Percentiles rank a stretch among this genome's conserved stretches.
These are phyloP conservation scores for Phaeosphaeriaceae sp. DNA, from an alignment of 2,329 filamentous ascomycete species.

Conservation along the genomic window DNA sequence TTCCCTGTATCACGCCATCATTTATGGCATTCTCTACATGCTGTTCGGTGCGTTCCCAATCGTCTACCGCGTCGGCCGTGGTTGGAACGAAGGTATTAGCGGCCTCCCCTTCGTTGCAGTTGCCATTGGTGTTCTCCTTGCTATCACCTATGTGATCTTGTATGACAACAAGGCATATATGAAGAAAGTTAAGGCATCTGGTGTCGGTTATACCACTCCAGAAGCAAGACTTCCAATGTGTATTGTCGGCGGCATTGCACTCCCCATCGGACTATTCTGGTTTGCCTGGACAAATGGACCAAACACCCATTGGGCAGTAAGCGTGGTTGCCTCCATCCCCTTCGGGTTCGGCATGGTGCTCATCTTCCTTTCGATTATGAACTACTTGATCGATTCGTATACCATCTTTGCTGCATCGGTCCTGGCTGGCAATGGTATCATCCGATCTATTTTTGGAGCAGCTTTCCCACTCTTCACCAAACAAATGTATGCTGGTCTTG, in stretches of 20 bases:
- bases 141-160: conserved; percentile 59
- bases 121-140: conserved; percentile 68
- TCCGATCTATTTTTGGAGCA: conserved; percentile 78
- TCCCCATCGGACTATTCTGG: conserved; percentile 61
- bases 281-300: conserved; percentile 56
- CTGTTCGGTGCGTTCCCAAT: conserved; percentile 60
- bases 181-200: conserved; percentile 51
- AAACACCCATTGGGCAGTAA: conserved; percentile 62
- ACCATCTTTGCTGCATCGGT: conserved; percentile 79
- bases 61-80: conserved; percentile 63
- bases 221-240: conserved; percentile 69
- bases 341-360: conserved; percentile 68
- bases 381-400: conserved; percentile 57
- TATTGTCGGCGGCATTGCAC: conserved; percentile 65
- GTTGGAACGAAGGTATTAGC: conserved; percentile 46
- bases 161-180: conserved; percentile 46
- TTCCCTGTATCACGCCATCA: conserved; percentile 66
- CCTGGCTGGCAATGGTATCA: conserved; percentile 77
- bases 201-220: conserved; percentile 65
- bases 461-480: conserved; percentile 80
- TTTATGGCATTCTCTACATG: conserved; percentile 59
- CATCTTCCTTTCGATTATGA: conserved; percentile 64
- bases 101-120: conserved; percentile 69
- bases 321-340: conserved; percentile 58
- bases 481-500: conserved; percentile 60